These are phyloP conservation scores for Lactarius hengduanensis DNA, from an alignment of 768 basidiomycete species.

Conservation along the genomic window DNA sequence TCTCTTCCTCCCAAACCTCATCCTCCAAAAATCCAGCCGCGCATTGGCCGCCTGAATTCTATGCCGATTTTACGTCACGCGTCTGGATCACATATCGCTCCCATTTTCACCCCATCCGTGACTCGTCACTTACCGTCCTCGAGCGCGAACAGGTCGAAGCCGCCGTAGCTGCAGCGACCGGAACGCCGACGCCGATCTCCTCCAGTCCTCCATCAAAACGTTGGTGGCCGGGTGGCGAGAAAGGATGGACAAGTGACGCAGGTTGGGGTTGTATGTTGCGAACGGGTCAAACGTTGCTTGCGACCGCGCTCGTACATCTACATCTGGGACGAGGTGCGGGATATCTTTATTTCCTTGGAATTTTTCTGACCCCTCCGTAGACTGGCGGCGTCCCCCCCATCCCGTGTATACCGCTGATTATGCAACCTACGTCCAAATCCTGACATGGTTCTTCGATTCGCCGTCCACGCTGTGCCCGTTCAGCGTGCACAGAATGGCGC, in stretches of 20 bases:
- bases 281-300: constrained; percentile 81
- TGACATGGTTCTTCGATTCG: constrained; percentile 95
- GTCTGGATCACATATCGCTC: constrained; percentile 93
- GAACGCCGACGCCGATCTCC: constrained; percentile 11
- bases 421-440: constrained; percentile 84
- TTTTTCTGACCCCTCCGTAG: constrained; percentile 41
- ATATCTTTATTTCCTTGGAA: not conserved
- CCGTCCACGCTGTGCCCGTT: constrained; percentile 85
- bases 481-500: constrained; percentile 93
- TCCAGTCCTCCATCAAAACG: constrained; percentile 47
- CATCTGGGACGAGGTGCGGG: constrained; percentile 72
- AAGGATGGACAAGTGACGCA: constrained; percentile 79
- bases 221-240: constrained; percentile 70
- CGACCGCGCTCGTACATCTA: constrained; percentile 71
- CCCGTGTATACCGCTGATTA: constrained; percentile 61
- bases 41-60: constrained; percentile 78
- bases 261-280: constrained; percentile 94
- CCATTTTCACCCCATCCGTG: constrained; percentile 79
- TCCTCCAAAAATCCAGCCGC: constrained; percentile 32
- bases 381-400: constrained; percentile 78
- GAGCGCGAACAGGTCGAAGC: constrained; percentile 36
- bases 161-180: constrained; percentile 21
- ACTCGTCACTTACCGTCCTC: constrained; percentile 49
- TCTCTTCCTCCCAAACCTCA: constrained; percentile 40
- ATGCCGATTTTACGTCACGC: constrained; percentile 82